These are phyloP conservation scores for Eremothecium gossypii DNA, from an alignment of 1,139 yeast species.

Conservation along the genomic window DNA sequence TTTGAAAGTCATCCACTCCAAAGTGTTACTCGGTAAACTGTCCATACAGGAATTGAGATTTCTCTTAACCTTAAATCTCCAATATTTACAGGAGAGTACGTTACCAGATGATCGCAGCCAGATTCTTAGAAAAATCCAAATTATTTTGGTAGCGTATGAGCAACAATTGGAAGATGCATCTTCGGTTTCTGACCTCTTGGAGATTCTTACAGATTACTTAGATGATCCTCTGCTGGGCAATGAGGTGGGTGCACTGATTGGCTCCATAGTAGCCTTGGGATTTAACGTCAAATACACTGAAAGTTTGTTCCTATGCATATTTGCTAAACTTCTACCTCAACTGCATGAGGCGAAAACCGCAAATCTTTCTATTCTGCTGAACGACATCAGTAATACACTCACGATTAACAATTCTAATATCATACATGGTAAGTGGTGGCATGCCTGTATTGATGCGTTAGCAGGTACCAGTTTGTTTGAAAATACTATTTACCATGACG, in stretches of 20 bases:
- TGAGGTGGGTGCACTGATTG: conserved; percentile 12
- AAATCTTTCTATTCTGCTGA: conserved; percentile 5
- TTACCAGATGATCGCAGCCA: conserved; percentile 8
- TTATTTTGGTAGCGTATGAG: conserved; percentile 13
- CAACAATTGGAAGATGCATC: conserved; percentile 5
- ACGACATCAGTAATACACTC: background rate
- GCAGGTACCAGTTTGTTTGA: conserved; percentile 6
- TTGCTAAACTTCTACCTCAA: conserved; percentile 8
- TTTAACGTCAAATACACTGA: conserved; percentile 4
- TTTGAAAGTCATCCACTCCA: background rate
- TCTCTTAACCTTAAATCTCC: conserved; percentile 14
- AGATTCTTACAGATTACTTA: conserved; percentile 9
- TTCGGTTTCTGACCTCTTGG: conserved; percentile 6
- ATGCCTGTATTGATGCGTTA: conserved; percentile 10
- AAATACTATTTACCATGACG: background rate
- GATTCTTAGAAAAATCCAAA: conserved; percentile 13
- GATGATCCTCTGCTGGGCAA: conserved; percentile 7
- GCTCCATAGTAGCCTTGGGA: conserved; percentile 7
- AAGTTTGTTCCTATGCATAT: conserved; percentile 11
- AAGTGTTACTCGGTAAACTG: background rate
- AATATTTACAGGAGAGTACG: conserved; percentile 13
- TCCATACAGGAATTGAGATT: conserved; percentile 9
- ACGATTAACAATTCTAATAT: conserved; percentile 1
- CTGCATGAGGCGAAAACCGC: background rate
- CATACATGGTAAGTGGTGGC: conserved; percentile 7